Conservation (phyloP, 805 yeast genomes). For the Diddensiella santjacobensis region DNA sequence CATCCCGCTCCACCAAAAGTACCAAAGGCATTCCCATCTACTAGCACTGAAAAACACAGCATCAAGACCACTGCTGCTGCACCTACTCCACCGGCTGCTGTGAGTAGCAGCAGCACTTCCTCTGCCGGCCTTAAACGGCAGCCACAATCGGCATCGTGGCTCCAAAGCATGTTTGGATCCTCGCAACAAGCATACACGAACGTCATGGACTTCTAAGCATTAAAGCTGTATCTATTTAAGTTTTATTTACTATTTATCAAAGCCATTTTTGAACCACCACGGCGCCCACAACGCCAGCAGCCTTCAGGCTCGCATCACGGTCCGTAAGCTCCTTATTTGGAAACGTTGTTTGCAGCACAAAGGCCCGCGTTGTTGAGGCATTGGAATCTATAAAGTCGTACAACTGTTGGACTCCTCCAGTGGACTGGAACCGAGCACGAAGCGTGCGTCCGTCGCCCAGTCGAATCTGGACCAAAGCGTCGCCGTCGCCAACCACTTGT, state of each 20-base stretch:
- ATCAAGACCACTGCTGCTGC: background rate
- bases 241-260: constrained; percentile 19
- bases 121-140: background rate
- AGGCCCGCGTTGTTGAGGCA: constrained; percentile 46
- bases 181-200: background rate
- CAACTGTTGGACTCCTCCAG: constrained; percentile 60
- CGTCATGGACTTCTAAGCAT: background rate
- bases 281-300: constrained; percentile 73
- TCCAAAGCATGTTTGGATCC: background rate
- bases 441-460: constrained; percentile 76
- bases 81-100: background rate
- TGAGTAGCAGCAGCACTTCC: background rate
- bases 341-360: constrained; percentile 71
- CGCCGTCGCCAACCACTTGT: constrained; percentile 42
- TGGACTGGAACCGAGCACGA: constrained; percentile 58
- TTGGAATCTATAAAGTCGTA: constrained; percentile 63
- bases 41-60: too few relatives aligned
- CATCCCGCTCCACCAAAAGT: background rate
- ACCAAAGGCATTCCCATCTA: too few relatives aligned
- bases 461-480: constrained; percentile 74
- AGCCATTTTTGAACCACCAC: constrained; percentile 90
- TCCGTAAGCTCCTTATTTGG: constrained; percentile 74
- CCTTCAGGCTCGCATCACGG: constrained; percentile 53
- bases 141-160: background rate
- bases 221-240: background rate